Evolutionary conservation across 2,329 filamentous ascomycete genomes (phyloP), one percentile per base, ranked within the genome.

Genomic region (Diplocarpon rosae): DNA sequence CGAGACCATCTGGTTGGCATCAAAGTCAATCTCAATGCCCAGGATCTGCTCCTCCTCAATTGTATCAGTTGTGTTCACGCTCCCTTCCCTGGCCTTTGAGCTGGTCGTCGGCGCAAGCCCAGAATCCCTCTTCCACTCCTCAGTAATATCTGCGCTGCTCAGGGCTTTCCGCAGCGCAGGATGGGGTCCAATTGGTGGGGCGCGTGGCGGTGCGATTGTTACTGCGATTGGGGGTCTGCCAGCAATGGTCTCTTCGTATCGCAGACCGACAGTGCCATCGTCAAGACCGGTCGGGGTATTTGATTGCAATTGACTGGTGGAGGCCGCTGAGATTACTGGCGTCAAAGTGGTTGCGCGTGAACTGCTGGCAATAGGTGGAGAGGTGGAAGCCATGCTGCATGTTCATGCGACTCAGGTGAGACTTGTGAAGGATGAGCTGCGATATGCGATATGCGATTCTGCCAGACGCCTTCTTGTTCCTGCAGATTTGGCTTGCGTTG

Each of bases 181-280:
- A 54, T 61, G 59, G 6, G 39, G 43, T 14, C 60, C 58, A 8
- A 37, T 48, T 1, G 57, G 56, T 10, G 57, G 56, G 16, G 43
- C 38, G 24, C 52, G 48, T n/a, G 55, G 56, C 15, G 59, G 58
- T 15, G 57, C 47, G 17, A 60, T 50, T 12, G 54, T 61, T 3
- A 62, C 55, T 37, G 71, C 70, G 51, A 78, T 73, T 30, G 76
- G 77, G 47, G 72, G 72, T 59, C 74, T 70, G 38, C 72, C 72
- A 54, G 73, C 69, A 40, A 70, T 64, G 30, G 73, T 76, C 61
- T 79, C 70, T 57, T 81, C 77, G 64, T 81, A 80, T 46, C 74
- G 72, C 44, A 80, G 57, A 38, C 69, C 70, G 47, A 79, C 67
- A 53, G 79, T 39, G 9, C 48, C 52, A 33, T 57, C 40, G 33